Conservation (phyloP, 2,329 filamentous ascomycete species). For the Diaporthe citrichinensis region DNA sequence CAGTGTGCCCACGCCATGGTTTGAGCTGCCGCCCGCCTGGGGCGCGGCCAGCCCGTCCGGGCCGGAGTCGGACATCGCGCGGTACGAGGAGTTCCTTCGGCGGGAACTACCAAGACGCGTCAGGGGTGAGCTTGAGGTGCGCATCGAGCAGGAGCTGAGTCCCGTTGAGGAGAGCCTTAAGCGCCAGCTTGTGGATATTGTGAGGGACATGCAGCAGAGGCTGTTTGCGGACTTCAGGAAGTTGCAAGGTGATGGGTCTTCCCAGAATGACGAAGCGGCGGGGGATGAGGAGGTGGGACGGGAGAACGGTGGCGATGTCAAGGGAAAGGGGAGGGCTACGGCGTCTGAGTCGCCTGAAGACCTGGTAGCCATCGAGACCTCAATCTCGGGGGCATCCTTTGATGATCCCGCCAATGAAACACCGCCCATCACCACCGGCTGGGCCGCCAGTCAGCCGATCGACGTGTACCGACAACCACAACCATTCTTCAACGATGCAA, state of each 20-base stretch:
- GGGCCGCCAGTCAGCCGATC: slow-evolving; percentile 15
- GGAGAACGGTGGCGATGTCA: not conserved
- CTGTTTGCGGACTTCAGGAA: slow-evolving; percentile 40
- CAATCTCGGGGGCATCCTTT: not conserved
- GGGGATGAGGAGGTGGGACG: not conserved
- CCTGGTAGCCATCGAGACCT: not conserved
- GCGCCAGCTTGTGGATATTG: slow-evolving; percentile 41
- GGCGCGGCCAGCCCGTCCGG: not conserved
- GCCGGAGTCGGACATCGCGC: slow-evolving; percentile 29
- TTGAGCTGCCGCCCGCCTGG: slow-evolving; percentile 29
- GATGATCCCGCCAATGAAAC: not conserved
- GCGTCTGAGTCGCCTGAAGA: slow-evolving; percentile 2
- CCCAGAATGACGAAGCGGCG: not conserved
- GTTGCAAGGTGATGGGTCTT: not conserved
- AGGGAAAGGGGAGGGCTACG: slow-evolving; percentile 10
- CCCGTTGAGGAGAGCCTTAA: slow-evolving; percentile 41
- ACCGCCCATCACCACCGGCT: not conserved
- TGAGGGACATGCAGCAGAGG: slow-evolving; percentile 41
- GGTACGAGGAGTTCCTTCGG: slow-evolving; percentile 41
- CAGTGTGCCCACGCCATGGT: slow-evolving; percentile 41
- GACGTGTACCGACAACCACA: slow-evolving; percentile 11
- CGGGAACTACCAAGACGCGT: slow-evolving; percentile 40
- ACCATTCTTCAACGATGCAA: not conserved
- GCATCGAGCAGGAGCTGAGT: slow-evolving; percentile 38
- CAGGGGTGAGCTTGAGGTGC: slow-evolving; percentile 38